These are phyloP conservation scores for Mortierella sp. DNA, from an alignment of 371 early-diverging fungal genomes.

Conservation along the genomic window DNA sequence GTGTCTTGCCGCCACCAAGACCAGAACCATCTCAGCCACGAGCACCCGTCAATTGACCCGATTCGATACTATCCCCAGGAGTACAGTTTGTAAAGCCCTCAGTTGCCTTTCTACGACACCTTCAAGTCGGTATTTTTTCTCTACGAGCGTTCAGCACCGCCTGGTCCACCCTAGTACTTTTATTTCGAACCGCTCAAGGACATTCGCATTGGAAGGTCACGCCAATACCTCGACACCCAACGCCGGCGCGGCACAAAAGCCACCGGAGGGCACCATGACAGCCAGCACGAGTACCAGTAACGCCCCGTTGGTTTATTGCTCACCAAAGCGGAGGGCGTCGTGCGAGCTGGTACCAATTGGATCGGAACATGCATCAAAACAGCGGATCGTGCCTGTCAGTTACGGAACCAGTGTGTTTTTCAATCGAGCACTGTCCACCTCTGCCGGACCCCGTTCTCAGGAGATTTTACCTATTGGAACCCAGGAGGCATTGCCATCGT, in stretches of 20 bases:
- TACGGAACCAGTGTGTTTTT: conserved; percentile 23
- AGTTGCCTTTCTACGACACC: background rate
- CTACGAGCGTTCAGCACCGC: background rate
- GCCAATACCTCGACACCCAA: background rate
- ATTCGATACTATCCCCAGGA: background rate
- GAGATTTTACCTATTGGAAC: background rate
- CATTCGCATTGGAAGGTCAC: conserved; percentile 1
- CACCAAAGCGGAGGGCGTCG: conserved; percentile 9
- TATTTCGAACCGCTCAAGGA: background rate
- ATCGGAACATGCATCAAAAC: background rate
- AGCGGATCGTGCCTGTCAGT: conserved; percentile 11
- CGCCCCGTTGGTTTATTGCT: no score
- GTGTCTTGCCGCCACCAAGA: background rate
- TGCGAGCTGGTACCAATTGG: background rate
- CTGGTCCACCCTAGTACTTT: background rate
- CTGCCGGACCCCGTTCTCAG: background rate
- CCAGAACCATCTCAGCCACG: background rate
- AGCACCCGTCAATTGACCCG: background rate
- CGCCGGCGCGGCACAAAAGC: background rate
- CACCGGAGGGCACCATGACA: background rate
- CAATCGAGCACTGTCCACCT: background rate
- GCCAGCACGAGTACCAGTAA: background rate
- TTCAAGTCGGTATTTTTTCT: background rate
- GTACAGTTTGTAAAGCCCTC: background rate
- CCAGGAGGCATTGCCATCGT: background rate